These are phyloP conservation scores for Citeromyces nyonsensis DNA, from an alignment of 805 yeast genomes.

Conservation along the genomic window DNA sequence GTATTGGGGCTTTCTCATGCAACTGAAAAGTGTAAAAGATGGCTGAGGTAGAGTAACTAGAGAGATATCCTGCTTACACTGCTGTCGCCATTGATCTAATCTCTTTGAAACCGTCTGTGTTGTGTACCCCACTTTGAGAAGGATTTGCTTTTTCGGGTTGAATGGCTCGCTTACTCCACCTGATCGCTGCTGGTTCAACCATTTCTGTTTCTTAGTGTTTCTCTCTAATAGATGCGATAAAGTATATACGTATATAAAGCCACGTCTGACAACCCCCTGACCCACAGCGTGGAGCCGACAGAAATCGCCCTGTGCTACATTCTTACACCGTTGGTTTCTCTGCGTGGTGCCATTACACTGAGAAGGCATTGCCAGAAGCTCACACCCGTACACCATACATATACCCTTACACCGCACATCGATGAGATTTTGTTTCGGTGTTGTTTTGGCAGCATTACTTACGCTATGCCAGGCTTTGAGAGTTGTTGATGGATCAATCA, in stretches of 20 bases:
- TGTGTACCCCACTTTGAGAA: background rate
- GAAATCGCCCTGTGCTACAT: too few relatives aligned
- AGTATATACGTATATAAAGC: conserved; percentile 1
- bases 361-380: too few relatives aligned
- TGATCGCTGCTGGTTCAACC: background rate
- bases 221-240: background rate
- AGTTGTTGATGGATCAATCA: too few relatives aligned
- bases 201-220: background rate
- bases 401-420: too few relatives aligned
- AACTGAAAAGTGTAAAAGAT: background rate
- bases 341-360: too few relatives aligned
- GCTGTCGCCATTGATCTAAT: background rate
- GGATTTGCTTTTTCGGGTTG: background rate
- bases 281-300: too few relatives aligned
- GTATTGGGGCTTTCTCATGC: background rate
- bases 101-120: background rate
- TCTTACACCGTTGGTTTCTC: too few relatives aligned
- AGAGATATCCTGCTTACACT: background rate
- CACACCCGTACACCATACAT: too few relatives aligned
- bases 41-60: background rate
- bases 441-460: too few relatives aligned
- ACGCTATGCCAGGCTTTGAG: too few relatives aligned
- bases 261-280: background rate
- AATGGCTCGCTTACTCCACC: background rate
- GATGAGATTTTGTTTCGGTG: too few relatives aligned